Percentiles rank a stretch among this genome's conserved stretches.
Conservation (phyloP, 2,329 filamentous ascomycete species). For the Huntiella omanensis region DNA sequence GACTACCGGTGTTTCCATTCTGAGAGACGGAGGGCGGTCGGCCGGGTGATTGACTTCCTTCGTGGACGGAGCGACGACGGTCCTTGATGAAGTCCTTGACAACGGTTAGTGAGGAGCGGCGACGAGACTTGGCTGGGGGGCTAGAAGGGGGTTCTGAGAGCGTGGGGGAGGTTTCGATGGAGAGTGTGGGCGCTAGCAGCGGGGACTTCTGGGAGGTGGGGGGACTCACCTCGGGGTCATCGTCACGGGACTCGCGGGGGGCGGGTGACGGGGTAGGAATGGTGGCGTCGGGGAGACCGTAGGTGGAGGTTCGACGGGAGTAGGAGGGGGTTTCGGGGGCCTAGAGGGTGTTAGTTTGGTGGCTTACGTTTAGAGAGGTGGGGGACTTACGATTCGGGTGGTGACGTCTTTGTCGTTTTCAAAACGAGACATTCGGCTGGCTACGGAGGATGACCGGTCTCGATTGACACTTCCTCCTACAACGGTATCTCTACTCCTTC, state of each 20-base stretch:
- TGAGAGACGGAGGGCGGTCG: conserved; percentile 27
- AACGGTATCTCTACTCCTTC: conserved; percentile 28
- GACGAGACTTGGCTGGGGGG: conserved; percentile 12
- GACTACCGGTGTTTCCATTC: conserved; percentile 20
- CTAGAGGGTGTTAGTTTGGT: too few relatives aligned
- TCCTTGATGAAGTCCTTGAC: conserved; percentile 45
- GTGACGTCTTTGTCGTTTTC: conserved; percentile 69
- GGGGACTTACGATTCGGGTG: conserved; percentile 59
- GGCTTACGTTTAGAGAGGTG: too few relatives aligned
- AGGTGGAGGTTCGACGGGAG: too few relatives aligned
- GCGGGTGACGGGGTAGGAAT: neutral
- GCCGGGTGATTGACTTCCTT: conserved; percentile 26
- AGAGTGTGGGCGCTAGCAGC: neutral
- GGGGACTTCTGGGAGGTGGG: conserved; percentile 1
- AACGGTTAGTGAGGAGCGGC: conserved; percentile 39
- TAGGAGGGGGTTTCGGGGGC: too few relatives aligned
- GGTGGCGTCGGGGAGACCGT: too few relatives aligned
- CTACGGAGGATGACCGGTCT: conserved; percentile 34
- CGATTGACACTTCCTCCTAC: conserved; percentile 19
- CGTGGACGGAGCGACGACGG: conserved; percentile 31
- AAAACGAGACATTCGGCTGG: conserved; percentile 36
- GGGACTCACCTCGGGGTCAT: conserved; percentile 13
- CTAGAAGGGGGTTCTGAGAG: neutral
- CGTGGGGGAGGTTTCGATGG: neutral
- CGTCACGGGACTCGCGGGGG: conserved; percentile 16